A percentile compares a stretch with the other conserved stretches of the same genome.
Evolutionary conservation across 2,329 filamentous ascomycete genomes (phyloP).

Genomic region (Sordariomycetes sp.): DNA sequence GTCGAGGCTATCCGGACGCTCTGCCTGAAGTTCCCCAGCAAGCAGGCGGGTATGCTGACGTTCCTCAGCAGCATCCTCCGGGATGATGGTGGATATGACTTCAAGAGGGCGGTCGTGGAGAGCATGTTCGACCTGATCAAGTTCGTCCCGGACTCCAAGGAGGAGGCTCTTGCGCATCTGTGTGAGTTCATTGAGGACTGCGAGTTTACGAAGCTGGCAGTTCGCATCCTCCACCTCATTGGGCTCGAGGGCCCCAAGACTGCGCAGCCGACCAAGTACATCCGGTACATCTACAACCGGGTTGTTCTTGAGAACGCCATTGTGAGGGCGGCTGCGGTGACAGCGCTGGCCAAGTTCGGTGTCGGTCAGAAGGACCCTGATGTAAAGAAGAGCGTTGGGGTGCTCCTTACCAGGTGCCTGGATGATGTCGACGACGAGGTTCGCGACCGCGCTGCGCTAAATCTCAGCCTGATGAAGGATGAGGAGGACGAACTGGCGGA

Average conservation of each 20-base stretch:
- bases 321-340: conserved; percentile 88
- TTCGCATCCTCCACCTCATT: conserved; percentile 87
- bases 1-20: conserved; percentile 95
- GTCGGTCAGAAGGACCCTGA: conserved; percentile 94
- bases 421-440: conserved; percentile 98
- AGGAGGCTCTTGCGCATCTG: conserved; percentile 79
- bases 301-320: conserved; percentile 96
- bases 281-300: conserved; percentile 98
- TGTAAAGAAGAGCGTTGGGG: conserved; percentile 89
- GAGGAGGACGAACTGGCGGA: conserved; percentile 80
- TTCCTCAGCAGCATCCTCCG: conserved; percentile 96
- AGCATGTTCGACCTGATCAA: conserved; percentile 99
- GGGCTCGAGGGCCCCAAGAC: conserved; percentile 93
- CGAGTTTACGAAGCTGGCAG: conserved; percentile 95
- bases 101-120: conserved; percentile 95
- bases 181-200: conserved; percentile 99
- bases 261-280: conserved; percentile 93
- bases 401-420: conserved; percentile 83
- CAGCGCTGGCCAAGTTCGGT: conserved; percentile 91
- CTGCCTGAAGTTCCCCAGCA: conserved; percentile 94
- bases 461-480: conserved; percentile 83
- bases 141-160: conserved; percentile 83
- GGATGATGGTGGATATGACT: conserved; percentile 95
- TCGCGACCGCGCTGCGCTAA: conserved; percentile 86
- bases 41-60: conserved; percentile 94